Evolutionary conservation across 139 green algal species (phyloP).

Genomic region (Auxenochlorella protothecoides): DNA sequence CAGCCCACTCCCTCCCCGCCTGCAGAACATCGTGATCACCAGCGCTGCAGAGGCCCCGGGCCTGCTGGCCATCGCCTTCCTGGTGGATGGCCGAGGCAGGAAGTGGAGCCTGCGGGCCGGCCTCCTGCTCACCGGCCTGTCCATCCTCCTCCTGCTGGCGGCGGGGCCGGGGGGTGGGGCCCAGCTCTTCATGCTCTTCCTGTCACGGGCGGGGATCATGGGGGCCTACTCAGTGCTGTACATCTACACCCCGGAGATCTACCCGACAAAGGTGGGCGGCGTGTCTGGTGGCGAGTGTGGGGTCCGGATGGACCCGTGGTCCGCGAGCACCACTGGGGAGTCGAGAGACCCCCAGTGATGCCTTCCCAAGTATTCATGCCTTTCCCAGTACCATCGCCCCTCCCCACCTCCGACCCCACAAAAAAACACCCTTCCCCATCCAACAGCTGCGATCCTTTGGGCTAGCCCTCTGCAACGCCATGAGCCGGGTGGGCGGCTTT

Average conservation of each 20-base stretch:
- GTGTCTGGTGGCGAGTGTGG: not conserved
- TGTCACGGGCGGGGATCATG: conserved; percentile 40
- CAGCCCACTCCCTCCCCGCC: not conserved
- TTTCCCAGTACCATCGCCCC: not conserved
- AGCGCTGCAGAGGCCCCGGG: conserved; percentile 23
- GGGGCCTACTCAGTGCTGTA: conserved; percentile 59
- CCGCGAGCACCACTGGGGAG: not conserved
- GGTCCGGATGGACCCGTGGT: too few relatives aligned
- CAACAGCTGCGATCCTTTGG: conserved; percentile 57
- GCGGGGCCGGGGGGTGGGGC: not conserved
- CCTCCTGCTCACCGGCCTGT: conserved; percentile 1
- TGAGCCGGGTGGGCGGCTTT: conserved; percentile 47
- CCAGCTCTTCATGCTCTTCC: conserved; percentile 44
- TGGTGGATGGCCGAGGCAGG: conserved; percentile 17
- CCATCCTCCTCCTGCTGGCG: conserved; percentile 3
- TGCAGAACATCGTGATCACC: conserved; percentile 35
- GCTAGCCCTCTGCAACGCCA: conserved; percentile 56
- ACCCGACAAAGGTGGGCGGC: too few relatives aligned
- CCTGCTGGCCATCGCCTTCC: conserved; percentile 12
- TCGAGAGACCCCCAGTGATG: too few relatives aligned
- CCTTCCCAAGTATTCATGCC: not conserved
- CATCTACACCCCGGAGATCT: conserved; percentile 60
- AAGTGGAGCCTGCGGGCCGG: conserved; percentile 11
- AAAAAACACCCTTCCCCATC: conserved; percentile 12
- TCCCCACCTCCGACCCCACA: not conserved